A percentile compares a stretch with the other conserved stretches of the same genome.
phyloP scores from a whole-genome alignment of 2,329 filamentous ascomycete species.

The Fusarium buxicola region DNA sequence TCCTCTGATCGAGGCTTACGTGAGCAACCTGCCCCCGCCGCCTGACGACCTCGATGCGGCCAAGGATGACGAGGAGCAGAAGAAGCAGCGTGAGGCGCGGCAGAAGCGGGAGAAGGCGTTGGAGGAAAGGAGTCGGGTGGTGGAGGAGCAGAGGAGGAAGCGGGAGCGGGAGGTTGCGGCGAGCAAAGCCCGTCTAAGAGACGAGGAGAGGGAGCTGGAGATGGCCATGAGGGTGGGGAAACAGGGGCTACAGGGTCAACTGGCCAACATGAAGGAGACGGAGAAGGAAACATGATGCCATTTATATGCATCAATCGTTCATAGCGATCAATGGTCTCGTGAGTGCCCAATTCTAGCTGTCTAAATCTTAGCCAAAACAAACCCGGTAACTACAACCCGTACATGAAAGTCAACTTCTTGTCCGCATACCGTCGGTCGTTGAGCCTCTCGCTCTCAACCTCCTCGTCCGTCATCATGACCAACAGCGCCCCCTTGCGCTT shows the following conservation, averaged over 20 bases:
- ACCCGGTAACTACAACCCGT: constrained; percentile 36
- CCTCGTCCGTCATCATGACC: constrained; percentile 35
- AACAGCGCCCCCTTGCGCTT: constrained; percentile 33
- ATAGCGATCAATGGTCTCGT: constrained; percentile 1
- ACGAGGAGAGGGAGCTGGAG: constrained; percentile 76
- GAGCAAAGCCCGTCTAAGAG: constrained; percentile 70
- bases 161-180: constrained; percentile 69
- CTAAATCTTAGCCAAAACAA: not conserved
- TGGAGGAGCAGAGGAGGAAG: constrained; percentile 71
- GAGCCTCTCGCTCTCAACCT: constrained; percentile 44
- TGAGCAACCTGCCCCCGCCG: constrained; percentile 71
- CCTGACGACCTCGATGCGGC: constrained; percentile 58
- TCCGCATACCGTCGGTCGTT: constrained; percentile 43
- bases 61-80: constrained; percentile 63
- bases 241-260: constrained; percentile 72
- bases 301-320: constrained; percentile 21
- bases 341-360: constrained; percentile 11
- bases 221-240: constrained; percentile 76
- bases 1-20: constrained; percentile 72
- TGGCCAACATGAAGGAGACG: constrained; percentile 53
- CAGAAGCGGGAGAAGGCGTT: constrained; percentile 74
- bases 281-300: constrained; percentile 36
- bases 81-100: constrained; percentile 63
- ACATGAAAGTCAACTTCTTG: constrained; percentile 46
- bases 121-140: constrained; percentile 70